Conservation (phyloP, 2,329 filamentous ascomycete species). For the Cryphonectria naterciae region DNA sequence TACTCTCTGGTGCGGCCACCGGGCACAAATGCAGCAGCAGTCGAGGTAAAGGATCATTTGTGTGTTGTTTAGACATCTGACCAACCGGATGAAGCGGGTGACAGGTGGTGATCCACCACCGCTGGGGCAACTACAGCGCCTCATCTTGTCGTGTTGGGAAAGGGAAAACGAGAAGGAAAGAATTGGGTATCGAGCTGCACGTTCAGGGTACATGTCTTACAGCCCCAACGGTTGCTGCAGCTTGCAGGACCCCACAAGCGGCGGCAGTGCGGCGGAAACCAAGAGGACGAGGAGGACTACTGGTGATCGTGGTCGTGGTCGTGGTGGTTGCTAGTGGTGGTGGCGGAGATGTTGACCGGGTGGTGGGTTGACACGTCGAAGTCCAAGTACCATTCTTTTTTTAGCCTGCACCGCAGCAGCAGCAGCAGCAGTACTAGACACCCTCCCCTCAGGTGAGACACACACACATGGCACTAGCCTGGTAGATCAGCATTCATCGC, state of each 20-base stretch:
- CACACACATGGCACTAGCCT: not conserved
- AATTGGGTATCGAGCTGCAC: not conserved
- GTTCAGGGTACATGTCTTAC: not conserved
- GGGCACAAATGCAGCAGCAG: too few species aligned
- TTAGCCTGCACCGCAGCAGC: not conserved
- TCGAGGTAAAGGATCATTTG: not conserved
- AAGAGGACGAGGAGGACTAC: not conserved
- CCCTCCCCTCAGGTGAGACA: not conserved
- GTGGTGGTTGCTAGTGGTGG: not conserved
- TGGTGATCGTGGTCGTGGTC: not conserved
- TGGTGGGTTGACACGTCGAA: not conserved
- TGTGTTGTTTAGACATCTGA: slow-evolving; percentile 2
- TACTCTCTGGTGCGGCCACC: not conserved
- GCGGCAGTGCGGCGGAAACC: not conserved
- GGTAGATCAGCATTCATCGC: not conserved
- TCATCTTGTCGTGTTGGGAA: not conserved
- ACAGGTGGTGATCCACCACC: not conserved
- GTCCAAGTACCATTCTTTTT: not conserved
- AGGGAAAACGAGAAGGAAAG: not conserved
- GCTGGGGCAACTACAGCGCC: not conserved
- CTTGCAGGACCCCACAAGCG: not conserved
- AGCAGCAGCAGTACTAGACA: not conserved
- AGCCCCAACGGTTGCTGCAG: slow-evolving; percentile 1
- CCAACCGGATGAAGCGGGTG: not conserved
- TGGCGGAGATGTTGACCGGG: not conserved